Base-by-base conservation (phyloP, 768 basidiomycete species). In the Lactifluus piperatus region DNA sequence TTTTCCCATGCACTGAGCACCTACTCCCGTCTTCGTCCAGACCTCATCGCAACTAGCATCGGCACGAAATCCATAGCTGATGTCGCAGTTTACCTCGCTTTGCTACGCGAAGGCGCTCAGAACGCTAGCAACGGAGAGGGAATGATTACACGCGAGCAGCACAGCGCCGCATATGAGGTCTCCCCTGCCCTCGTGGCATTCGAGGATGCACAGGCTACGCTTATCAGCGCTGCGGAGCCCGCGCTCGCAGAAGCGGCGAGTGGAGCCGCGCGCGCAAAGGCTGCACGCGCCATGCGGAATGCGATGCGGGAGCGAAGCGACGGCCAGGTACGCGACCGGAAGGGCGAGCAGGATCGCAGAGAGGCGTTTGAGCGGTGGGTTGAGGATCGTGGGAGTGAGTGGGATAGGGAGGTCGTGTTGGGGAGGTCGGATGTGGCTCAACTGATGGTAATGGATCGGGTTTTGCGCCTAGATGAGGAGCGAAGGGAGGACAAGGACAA, bases 1-100 rank as follows among this genome's bases (percentile, higher is more conserved):
- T 89, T 93, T 71, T 93, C 91, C 69, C 85, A 81, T 68, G 84
- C 79, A 0, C 70, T 93, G 22, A 71, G 78, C 26, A 69, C 83
- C 1, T 73, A 87, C 70, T 92, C 90, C 22, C 79, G 86, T 24
- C 75, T 86, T 45, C 73, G 88, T 22, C 86, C 89, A 0, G 91
- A 93, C 69, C 77, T 92, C 48, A 85, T 94, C 51, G 82, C 88
- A 0, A 75, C 73, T 5, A 78, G 78, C 49, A 73, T 92, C n/a
- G 75, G 75, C 59, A 83, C 84, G 20, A 90, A 86, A 72, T 80
- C 75, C 14, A 74, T 79, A 9, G 71, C 79, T 50, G 88, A 93
- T 59, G 85, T 93, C 20, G 81, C 80, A 60, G 70, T 77, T 27
- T 92, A 90, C 66, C 70, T 93, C 61, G 76, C 81, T 34, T 62